phyloP scores from a whole-genome alignment of 345 rosid species.

The Murraya koenigii region DNA sequence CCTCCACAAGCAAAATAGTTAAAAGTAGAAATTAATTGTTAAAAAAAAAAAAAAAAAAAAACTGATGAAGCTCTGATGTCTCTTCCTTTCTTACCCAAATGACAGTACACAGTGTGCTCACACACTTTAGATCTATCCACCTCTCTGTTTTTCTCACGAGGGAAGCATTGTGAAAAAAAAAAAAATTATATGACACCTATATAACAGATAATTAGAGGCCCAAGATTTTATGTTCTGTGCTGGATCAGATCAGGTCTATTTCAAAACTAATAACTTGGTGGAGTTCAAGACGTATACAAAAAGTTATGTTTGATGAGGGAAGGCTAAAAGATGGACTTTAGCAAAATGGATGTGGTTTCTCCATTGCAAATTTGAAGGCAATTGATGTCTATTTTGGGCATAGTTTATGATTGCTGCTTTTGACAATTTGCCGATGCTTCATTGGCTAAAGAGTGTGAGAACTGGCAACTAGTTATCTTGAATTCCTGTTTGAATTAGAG shows the following conservation, averaged over 20 bases:
- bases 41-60: neutral
- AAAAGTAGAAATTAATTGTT: neutral
- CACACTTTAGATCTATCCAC: neutral
- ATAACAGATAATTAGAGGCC: neutral
- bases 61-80: neutral
- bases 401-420: neutral
- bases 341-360: neutral
- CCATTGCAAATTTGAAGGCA: too few relatives aligned
- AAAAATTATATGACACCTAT: neutral
- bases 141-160: neutral
- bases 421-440: neutral
- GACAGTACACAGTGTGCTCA: neutral
- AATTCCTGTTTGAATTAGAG: neutral
- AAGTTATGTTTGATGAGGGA: neutral
- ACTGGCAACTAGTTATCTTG: neutral
- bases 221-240: neutral
- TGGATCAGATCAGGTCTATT: neutral
- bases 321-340: neutral
- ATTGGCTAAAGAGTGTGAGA: neutral
- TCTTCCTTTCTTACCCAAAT: neutral
- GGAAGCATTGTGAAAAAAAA: neutral
- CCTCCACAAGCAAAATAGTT: neutral
- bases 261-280: neutral
- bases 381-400: neutral
- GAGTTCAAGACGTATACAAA: too few relatives aligned